phyloP scores from a whole-genome alignment of 169 alveolate genomes.

The Plasmodium sp. region DNA sequence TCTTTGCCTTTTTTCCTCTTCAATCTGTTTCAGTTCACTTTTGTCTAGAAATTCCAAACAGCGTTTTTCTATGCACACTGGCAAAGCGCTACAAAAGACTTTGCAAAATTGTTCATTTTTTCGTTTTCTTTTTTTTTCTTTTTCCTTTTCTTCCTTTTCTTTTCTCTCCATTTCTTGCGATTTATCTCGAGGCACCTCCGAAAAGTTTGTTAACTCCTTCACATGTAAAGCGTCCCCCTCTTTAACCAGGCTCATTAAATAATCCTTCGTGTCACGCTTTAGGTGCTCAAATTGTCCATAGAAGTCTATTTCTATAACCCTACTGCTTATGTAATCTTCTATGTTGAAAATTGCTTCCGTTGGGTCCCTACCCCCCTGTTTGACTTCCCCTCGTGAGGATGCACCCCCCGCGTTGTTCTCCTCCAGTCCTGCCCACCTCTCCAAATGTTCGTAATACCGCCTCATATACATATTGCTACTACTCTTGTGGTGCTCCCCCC shows the following conservation, averaged over 20 bases:
- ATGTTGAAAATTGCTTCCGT: conserved; percentile 8
- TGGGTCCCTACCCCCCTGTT: neutral
- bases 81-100: conserved; percentile 42
- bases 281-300: conserved; percentile 30
- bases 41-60: conserved; percentile 11
- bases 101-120: conserved; percentile 14
- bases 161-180: neutral
- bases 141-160: conserved; percentile 5
- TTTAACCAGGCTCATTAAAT: conserved; percentile 2
- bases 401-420: neutral
- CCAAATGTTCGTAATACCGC: conserved; percentile 31
- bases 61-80: conserved; percentile 22
- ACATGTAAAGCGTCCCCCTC: conserved; percentile 46
- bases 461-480: conserved; percentile 16
- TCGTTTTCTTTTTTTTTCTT: conserved; percentile 4
- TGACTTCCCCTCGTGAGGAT: neutral
- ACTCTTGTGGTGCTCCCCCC: conserved; percentile 49
- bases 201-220: conserved; percentile 36
- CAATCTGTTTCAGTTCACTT: conserved; percentile 10
- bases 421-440: neutral
- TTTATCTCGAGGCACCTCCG: neutral
- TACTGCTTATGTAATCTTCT: conserved; percentile 42
- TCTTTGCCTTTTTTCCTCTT: conserved; percentile 62
- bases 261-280: neutral
- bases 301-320: conserved; percentile 50